phyloP scores from a whole-genome alignment of 257 asterid genomes.

The Dorcoceras hygrometricum region DNA sequence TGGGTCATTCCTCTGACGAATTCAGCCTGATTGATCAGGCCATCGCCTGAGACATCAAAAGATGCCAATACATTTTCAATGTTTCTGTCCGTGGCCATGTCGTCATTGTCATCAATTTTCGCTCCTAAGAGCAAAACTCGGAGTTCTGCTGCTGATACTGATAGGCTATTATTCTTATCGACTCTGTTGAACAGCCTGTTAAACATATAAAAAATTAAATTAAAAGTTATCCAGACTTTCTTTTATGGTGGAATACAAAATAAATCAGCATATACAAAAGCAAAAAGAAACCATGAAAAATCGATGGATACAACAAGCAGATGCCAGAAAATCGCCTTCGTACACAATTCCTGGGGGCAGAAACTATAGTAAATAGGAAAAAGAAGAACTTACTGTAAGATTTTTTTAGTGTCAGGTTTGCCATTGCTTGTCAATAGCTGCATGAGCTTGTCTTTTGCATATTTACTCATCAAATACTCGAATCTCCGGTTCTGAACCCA shows the following conservation, averaged over 20 bases:
- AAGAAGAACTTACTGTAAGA: background rate
- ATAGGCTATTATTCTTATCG: slow-evolving; percentile 34
- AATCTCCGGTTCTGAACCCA: slow-evolving; percentile 54
- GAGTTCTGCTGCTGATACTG: slow-evolving; percentile 48
- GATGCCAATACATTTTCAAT: slow-evolving; percentile 45
- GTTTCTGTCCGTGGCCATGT: slow-evolving; percentile 40
- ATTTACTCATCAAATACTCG: slow-evolving; percentile 47
- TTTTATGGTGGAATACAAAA: no score
- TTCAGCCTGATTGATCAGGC: slow-evolving; percentile 38
- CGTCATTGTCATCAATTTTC: slow-evolving; percentile 31
- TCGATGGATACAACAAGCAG: no score
- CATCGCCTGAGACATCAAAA: slow-evolving; percentile 42
- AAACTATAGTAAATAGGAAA: no score
- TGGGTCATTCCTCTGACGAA: slow-evolving; percentile 41
- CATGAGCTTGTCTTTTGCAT: slow-evolving; percentile 50
- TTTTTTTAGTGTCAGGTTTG: slow-evolving; percentile 30
- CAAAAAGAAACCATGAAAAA: no score
- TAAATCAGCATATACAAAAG: no score
- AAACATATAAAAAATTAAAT: background rate
- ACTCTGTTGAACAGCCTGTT: slow-evolving; percentile 41
- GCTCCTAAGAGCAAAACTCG: slow-evolving; percentile 54
- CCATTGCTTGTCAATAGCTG: slow-evolving; percentile 45
- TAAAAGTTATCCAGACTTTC: no score
- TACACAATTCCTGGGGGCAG: no score
- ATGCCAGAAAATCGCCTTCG: no score